Evolutionary conservation across 2,329 filamentous ascomycete species (phyloP).

Genomic region (Monilinia fructigena): DNA sequence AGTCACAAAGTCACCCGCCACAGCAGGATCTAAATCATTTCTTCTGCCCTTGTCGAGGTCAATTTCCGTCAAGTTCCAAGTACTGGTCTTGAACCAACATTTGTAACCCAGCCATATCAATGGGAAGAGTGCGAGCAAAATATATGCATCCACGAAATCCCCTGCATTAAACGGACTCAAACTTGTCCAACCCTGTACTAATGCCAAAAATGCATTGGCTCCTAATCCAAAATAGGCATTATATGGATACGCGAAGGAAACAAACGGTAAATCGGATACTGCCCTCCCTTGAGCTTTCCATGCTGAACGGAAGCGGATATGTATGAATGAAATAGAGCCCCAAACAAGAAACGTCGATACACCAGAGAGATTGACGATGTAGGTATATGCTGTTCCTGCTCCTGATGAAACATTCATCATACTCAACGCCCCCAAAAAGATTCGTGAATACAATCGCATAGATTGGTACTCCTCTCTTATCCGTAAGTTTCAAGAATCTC

Average conservation of each 20-base stretch:
- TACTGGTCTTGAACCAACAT: constrained; percentile 52
- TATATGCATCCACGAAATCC: constrained; percentile 63
- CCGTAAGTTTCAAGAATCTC: constrained; percentile 64
- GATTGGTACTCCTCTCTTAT: constrained; percentile 59
- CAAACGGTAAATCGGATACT: constrained; percentile 55
- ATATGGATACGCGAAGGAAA: constrained; percentile 54
- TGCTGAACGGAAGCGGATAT: constrained; percentile 68
- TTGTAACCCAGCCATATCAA: constrained; percentile 58
- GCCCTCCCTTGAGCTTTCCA: constrained; percentile 59
- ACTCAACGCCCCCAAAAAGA: constrained; percentile 64
- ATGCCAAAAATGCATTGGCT: constrained; percentile 57
- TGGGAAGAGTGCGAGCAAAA: constrained; percentile 58
- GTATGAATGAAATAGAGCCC: constrained; percentile 67
- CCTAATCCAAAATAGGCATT: constrained; percentile 58
- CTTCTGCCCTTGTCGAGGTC: constrained; percentile 57
- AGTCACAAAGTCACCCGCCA: neutral
- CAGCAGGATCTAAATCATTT: constrained; percentile 26
- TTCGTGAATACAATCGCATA: constrained; percentile 67
- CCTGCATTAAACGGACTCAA: constrained; percentile 57
- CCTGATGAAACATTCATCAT: constrained; percentile 72
- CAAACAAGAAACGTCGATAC: constrained; percentile 72
- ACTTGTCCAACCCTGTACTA: constrained; percentile 62
- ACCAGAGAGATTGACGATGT: constrained; percentile 69
- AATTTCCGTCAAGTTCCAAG: constrained; percentile 52
- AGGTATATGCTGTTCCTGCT: constrained; percentile 62